Conservation (phyloP, 2,329 filamentous ascomycete genomes). For the Fusarium virguliforme region DNA sequence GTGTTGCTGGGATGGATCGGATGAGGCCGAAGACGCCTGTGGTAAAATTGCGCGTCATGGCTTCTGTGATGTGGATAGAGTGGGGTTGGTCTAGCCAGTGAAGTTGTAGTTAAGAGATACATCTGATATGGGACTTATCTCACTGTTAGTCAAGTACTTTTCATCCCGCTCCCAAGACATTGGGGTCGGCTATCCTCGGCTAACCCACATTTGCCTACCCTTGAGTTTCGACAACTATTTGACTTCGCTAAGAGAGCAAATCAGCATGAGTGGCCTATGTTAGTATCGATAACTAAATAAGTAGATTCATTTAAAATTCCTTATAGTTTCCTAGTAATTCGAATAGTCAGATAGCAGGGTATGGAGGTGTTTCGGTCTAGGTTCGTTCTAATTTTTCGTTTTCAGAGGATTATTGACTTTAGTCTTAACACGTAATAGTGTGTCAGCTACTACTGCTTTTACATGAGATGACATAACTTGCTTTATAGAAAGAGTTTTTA, state of each 20-base stretch:
- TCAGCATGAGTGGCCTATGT: background rate
- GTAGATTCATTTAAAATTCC: too few relatives aligned
- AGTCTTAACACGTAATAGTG: too few relatives aligned
- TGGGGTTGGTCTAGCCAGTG: background rate
- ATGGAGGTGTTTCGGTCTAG: too few relatives aligned
- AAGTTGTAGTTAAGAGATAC: background rate
- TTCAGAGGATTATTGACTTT: too few relatives aligned
- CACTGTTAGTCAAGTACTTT: too few relatives aligned
- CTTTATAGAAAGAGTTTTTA: too few relatives aligned
- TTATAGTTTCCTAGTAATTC: too few relatives aligned
- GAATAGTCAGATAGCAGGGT: too few relatives aligned
- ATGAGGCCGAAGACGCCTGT: background rate
- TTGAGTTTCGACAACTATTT: background rate
- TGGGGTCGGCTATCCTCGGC: background rate
- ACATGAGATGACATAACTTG: too few relatives aligned
- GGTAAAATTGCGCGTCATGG: conserved; percentile 33
- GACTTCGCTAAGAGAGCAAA: background rate
- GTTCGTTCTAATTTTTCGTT: too few relatives aligned
- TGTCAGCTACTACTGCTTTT: too few relatives aligned
- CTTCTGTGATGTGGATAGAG: conserved; percentile 17
- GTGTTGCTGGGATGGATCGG: conserved; percentile 1
- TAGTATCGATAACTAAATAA: background rate
- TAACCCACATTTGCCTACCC: background rate
- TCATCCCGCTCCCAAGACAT: background rate
- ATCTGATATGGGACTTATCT: too few relatives aligned